phyloP scores from a whole-genome alignment of 495 filamentous ascomycete species.

The Tuber brumale region DNA sequence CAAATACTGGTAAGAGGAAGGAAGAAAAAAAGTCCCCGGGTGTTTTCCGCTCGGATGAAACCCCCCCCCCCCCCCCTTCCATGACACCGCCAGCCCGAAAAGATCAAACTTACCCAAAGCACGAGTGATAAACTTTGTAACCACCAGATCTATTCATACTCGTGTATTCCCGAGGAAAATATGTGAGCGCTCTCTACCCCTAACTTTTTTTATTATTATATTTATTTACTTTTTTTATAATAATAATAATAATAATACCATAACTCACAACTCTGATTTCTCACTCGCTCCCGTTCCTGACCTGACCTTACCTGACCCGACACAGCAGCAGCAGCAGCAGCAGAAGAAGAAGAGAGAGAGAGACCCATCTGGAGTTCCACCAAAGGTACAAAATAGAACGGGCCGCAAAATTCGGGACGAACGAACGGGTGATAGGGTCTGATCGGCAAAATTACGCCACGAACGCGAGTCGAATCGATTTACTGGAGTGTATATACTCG shows the following conservation, averaged over 20 bases:
- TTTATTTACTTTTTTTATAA: too few species aligned
- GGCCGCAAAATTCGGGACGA: constrained; percentile 37
- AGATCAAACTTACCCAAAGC: background rate
- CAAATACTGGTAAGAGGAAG: background rate
- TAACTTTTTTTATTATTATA: background rate
- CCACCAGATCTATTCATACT: background rate
- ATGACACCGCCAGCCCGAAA: background rate
- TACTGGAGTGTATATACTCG: too few species aligned
- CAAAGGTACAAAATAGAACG: constrained; percentile 30
- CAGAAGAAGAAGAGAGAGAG: constrained; percentile 20
- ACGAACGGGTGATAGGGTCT: constrained; percentile 36
- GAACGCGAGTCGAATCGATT: background rate
- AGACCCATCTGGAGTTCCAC: constrained; percentile 26
- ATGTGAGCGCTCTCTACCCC: background rate
- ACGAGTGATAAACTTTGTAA: too few species aligned
- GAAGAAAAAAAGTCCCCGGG: background rate
- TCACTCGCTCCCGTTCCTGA: background rate
- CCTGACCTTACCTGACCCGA: too few species aligned
- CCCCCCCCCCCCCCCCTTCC: too few species aligned
- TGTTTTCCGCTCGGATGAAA: background rate
- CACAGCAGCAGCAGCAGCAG: background rate
- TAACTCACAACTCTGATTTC: too few species aligned
- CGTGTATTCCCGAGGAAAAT: background rate
- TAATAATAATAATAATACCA: too few species aligned
- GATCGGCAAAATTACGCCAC: constrained; percentile 36